phyloP scores from a whole-genome alignment of 371 early-diverging fungal species.

The Syncephalastrum racemosum region DNA sequence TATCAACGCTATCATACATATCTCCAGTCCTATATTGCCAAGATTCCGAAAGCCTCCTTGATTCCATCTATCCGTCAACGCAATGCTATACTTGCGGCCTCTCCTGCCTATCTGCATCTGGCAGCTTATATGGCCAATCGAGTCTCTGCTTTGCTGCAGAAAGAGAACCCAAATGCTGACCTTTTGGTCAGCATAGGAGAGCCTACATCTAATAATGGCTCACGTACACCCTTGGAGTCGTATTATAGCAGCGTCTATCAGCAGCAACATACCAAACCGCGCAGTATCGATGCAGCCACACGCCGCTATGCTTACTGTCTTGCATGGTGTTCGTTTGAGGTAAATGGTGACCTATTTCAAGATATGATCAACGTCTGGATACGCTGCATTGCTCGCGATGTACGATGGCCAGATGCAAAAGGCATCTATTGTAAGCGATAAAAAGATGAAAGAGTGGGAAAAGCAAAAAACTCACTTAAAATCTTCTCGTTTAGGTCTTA shows the following conservation, averaged over 20 bases:
- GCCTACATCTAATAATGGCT: too few species aligned
- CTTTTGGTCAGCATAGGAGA: too few species aligned
- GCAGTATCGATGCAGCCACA: slow-evolving; percentile 49
- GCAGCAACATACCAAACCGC: slow-evolving; percentile 35
- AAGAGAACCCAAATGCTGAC: too few species aligned
- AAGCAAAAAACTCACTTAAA: neutral
- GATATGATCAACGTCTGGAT: slow-evolving; percentile 61
- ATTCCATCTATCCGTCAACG: slow-evolving; percentile 13
- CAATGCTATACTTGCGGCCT: slow-evolving; percentile 34
- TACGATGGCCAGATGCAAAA: slow-evolving; percentile 48
- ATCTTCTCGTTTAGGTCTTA: slow-evolving; percentile 4
- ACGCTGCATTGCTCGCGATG: slow-evolving; percentile 47
- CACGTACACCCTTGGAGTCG: too few species aligned
- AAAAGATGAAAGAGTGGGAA: neutral
- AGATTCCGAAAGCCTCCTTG: slow-evolving; percentile 1
- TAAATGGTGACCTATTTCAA: slow-evolving; percentile 37
- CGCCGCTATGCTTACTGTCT: slow-evolving; percentile 56
- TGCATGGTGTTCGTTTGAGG: slow-evolving; percentile 27
- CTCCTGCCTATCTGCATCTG: slow-evolving; percentile 56
- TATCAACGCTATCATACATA: slow-evolving; percentile 55
- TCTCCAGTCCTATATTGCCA: slow-evolving; percentile 33
- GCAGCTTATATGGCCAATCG: slow-evolving; percentile 53
- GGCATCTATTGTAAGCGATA: slow-evolving; percentile 49
- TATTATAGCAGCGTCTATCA: neutral
- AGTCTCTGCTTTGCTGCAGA: slow-evolving; percentile 47